These are phyloP conservation scores for Phaffia tasmanica DNA, from an alignment of 768 basidiomycete species.

Conservation along the genomic window DNA sequence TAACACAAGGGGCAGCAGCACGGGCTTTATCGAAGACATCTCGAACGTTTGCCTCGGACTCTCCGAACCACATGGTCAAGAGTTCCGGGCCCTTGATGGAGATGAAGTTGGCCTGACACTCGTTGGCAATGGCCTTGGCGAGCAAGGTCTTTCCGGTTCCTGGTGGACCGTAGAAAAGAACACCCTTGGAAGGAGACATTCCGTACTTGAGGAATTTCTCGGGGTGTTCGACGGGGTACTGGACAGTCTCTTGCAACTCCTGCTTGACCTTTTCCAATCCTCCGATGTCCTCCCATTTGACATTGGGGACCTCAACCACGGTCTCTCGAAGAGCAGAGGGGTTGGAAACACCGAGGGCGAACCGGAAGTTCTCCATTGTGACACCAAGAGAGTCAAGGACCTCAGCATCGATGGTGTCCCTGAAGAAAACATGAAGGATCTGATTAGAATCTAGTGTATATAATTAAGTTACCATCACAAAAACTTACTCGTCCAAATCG, in stretches of 20 bases:
- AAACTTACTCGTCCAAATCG: slow-evolving; percentile 37
- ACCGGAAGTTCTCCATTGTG: slow-evolving; percentile 99
- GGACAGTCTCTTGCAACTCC: slow-evolving; percentile 97
- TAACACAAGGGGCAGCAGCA: slow-evolving; percentile 96
- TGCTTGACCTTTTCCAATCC: slow-evolving; percentile 99
- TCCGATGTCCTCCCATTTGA: slow-evolving; percentile 98
- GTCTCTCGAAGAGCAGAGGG: slow-evolving; percentile 98
- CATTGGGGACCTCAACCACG: slow-evolving; percentile 96
- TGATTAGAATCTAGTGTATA: not conserved
- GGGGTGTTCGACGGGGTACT: slow-evolving; percentile 99
- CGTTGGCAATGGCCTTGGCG: slow-evolving; percentile 98
- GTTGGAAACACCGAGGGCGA: slow-evolving; percentile 92
- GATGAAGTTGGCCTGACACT: slow-evolving; percentile 99
- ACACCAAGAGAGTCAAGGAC: slow-evolving; percentile 97
- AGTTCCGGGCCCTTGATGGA: slow-evolving; percentile 98
- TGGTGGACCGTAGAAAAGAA: slow-evolving; percentile 97
- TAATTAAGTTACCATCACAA: not conserved
- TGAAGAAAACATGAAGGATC: slow-evolving; percentile 39
- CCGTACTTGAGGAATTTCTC: slow-evolving; percentile 99
- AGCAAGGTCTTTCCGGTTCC: slow-evolving; percentile 99
- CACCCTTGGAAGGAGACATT: slow-evolving; percentile 99
- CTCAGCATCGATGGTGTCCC: slow-evolving; percentile 96
- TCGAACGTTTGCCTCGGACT: slow-evolving; percentile 98
- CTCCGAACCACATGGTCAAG: slow-evolving; percentile 99
- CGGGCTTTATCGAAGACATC: slow-evolving; percentile 99